Base-by-base conservation (phyloP, 192 early-diverging fungal genomes). In the Paraglomus brasilianum region DNA sequence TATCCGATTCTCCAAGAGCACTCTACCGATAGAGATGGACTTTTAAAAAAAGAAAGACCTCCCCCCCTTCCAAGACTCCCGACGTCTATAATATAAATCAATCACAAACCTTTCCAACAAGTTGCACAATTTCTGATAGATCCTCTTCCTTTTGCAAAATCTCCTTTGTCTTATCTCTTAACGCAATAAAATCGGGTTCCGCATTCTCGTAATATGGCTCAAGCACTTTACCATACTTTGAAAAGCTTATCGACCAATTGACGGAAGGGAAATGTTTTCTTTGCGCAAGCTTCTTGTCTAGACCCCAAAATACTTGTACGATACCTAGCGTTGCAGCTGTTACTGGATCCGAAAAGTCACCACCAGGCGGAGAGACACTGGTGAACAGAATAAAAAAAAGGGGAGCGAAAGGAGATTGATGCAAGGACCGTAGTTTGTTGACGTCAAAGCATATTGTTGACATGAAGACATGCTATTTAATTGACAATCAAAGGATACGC, bases 221-320 rank as follows among this genome's bases (percentile, higher is more conserved):
- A 53, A 99, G 81, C 0, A 95, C 95, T 75, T 98, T 98, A 80
- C 89, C 88, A 83, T 99, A 99, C 86, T 98, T 98, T 76, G 93
- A 95, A 84, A 97, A 99, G 75, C 87, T 89, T 76, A 95, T 82
- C 47, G 90, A 94, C 97, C 97, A 99, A 84, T 99, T 98, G 73
- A 99, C 95, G 14, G 96, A 98, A 3, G 97, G 97, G 87, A 99
- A 99, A 83, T 99, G 97, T 86, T 99, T 99, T 75, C 97, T 90
- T 80, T 99, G 97, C 7, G 97, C 97, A 43, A 99, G 84, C 83
- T 99, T 99, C 88, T 99, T 99, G 83, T 99, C 97, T 67, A 99
- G 78, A 77, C 96, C 97, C 97, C 97, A 99, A 88, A 99, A 99
- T 55, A 99, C 97, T 78, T 99, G 97, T 3, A 99, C 97, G 82